Evolutionary conservation across 495 filamentous ascomycete genomes (phyloP).

Genomic region (Annulohypoxylon maeteangense): DNA sequence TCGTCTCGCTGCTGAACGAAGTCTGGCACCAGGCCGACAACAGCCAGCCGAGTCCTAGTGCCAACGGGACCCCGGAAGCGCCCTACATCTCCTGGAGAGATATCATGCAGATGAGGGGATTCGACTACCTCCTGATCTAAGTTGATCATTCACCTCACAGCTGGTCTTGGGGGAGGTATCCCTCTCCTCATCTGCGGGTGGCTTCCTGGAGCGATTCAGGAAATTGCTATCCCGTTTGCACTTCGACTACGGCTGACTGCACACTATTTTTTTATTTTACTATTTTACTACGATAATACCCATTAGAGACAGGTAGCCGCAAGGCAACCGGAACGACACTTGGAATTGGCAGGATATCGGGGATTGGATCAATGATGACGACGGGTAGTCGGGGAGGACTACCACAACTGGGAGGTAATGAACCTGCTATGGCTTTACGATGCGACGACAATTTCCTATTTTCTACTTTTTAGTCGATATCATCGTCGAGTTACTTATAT

Average conservation of each 20-base stretch:
- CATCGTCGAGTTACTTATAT: conserved; percentile 42
- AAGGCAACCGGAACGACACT: conserved; percentile 52
- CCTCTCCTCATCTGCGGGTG: conserved; percentile 48
- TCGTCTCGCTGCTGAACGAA: conserved; percentile 80
- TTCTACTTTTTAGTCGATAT: conserved; percentile 30
- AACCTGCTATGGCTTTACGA: conserved; percentile 50
- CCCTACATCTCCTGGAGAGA: conserved; percentile 91
- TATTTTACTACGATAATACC: conserved; percentile 31
- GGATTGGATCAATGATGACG: conserved; percentile 40
- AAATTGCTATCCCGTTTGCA: conserved; percentile 46
- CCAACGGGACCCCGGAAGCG: conserved; percentile 52
- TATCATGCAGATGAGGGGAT: conserved; percentile 89
- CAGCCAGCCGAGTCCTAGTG: conserved; percentile 52
- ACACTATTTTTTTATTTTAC: conserved; percentile 29
- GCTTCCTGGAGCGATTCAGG: conserved; percentile 45
- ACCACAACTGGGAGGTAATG: conserved; percentile 42
- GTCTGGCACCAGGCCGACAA: conserved; percentile 80
- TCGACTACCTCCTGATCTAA: conserved; percentile 93
- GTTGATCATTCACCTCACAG: conserved; percentile 47
- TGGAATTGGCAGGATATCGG: conserved; percentile 38
- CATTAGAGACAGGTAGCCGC: conserved; percentile 51
- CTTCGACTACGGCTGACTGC: conserved; percentile 24
- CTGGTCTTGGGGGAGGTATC: conserved; percentile 50
- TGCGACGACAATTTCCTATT: conserved; percentile 39
- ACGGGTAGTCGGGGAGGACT: conserved; percentile 25